Evolutionary conservation across 1,139 yeast genomes (phyloP), one percentile per base, ranked within the genome.

Genomic region (Kodamaea sp.): DNA sequence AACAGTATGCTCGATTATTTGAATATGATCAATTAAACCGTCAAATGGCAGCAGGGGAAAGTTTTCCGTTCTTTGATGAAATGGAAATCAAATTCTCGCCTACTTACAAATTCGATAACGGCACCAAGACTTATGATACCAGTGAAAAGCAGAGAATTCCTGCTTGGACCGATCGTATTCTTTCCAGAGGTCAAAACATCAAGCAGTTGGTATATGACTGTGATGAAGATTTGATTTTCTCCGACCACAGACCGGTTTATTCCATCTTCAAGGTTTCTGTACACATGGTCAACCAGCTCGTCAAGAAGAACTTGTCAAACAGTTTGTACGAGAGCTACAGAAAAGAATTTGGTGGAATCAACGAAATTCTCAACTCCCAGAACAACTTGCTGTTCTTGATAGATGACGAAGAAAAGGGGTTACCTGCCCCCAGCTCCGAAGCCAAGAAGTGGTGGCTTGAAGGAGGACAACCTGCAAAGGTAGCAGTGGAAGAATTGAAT

Each of bases 161-260:
- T 1, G 92, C 97, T 0, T 92, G 98, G 98, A 90, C 97, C 7
- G 98, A 92, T 58, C 33, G 52, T 34, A 69, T 77, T 26, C 58
- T 84, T 14, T 48, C 75, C 13, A 62, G 80, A 31, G 76, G 78
- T 15, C 75, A 76, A 37, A 64, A 72, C 18, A 55, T 92, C 41
- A 75, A 72, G 38, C 97, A 86, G 50, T 50, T 76, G 14, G 63
- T 70, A 13, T 92, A 92, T 55, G 76, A 80, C 28, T 71, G 82
- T 41, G 81, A 75, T 4, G 78, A 74, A 10, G 70, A 71, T 22
- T 62, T 90, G 26, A 59, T 66, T 34, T 90, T 92, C 57, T 86
- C 96, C 1, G 99, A 92, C 58, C 99, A 94, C 59, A 66, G 96
- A 31, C 98, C 98, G 0, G 97, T 92, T 0, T 86, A 76, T 60